A percentile compares a stretch with the other conserved stretches of the same genome.
phyloP scores from a whole-genome alignment of 176 grass and related monocot genomes.

The Panicum miliaceum region DNA sequence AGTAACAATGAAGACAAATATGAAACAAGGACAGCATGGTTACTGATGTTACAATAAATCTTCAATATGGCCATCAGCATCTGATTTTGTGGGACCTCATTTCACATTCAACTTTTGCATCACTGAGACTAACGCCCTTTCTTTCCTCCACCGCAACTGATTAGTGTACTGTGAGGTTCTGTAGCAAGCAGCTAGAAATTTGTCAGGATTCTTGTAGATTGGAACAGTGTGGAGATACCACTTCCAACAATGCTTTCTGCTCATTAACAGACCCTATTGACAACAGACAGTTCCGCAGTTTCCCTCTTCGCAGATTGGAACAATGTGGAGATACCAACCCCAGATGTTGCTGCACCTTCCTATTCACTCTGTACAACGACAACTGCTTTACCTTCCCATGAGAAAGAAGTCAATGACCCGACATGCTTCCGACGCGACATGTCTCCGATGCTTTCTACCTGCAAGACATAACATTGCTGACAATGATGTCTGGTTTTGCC shows the following conservation, averaged over 20 bases:
- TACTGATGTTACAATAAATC: neutral
- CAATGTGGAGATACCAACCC: neutral
- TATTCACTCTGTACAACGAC: neutral
- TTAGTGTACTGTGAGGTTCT: neutral
- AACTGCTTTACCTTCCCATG: neutral
- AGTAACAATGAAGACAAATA: neutral
- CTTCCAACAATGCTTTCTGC: neutral
- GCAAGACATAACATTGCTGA: slow-evolving; percentile 5
- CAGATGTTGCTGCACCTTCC: neutral
- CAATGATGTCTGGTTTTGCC: neutral
- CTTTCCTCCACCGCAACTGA: neutral
- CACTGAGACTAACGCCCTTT: neutral
- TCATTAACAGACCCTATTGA: neutral
- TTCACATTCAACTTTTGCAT: neutral
- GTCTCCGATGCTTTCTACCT: slow-evolving; percentile 18
- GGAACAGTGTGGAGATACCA: neutral
- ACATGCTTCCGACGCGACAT: neutral
- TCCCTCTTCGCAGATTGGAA: neutral
- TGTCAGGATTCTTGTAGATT: too few species aligned
- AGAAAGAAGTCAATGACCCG: slow-evolving; percentile 1
- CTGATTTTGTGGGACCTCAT: neutral
- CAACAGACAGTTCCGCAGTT: neutral
- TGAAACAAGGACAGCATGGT: neutral
- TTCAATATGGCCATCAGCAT: neutral
- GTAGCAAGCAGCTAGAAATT: too few species aligned